A percentile compares a stretch with the other conserved stretches of the same genome.
These are phyloP conservation scores for Gnaphalium uliginosum DNA, from an alignment of 129 eudicot species.

Conservation along the genomic window DNA sequence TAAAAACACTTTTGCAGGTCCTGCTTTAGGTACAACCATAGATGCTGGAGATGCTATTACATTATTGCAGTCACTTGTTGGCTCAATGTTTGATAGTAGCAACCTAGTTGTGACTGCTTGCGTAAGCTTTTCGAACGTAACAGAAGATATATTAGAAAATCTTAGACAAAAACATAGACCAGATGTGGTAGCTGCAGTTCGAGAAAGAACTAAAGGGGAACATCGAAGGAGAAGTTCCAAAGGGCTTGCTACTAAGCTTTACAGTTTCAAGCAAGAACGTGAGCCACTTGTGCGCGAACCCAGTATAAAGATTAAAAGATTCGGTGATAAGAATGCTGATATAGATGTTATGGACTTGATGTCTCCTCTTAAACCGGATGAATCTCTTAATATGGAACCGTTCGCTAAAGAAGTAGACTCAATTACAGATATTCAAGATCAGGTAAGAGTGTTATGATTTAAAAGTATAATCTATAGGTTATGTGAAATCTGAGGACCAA, in stretches of 20 bases:
- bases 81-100: constrained; percentile 97
- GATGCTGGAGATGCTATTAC: constrained; percentile 96
- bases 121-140: constrained; percentile 73
- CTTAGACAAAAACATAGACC: constrained; percentile 84
- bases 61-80: constrained; percentile 74
- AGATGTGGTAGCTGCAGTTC: constrained; percentile 54
- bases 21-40: constrained; percentile 72
- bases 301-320: constrained; percentile 34
- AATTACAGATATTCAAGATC: constrained; percentile 78
- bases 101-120: constrained; percentile 95
- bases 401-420: constrained; percentile 57
- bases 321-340: constrained; percentile 30
- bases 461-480: no score
- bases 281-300: constrained; percentile 50
- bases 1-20: constrained; percentile 53
- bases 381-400: constrained; percentile 39
- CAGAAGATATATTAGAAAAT: constrained; percentile 62
- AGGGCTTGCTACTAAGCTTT: constrained; percentile 80
- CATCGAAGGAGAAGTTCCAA: constrained; percentile 60
- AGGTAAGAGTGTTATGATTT: constrained; percentile 44
- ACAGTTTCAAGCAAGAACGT: constrained; percentile 77
- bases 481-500: no score
- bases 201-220: constrained; percentile 71
- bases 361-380: constrained; percentile 55
- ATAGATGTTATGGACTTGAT: constrained; percentile 21